Conservation (phyloP, 31 red algal species). For the Odonthalia washingtoniensis region DNA sequence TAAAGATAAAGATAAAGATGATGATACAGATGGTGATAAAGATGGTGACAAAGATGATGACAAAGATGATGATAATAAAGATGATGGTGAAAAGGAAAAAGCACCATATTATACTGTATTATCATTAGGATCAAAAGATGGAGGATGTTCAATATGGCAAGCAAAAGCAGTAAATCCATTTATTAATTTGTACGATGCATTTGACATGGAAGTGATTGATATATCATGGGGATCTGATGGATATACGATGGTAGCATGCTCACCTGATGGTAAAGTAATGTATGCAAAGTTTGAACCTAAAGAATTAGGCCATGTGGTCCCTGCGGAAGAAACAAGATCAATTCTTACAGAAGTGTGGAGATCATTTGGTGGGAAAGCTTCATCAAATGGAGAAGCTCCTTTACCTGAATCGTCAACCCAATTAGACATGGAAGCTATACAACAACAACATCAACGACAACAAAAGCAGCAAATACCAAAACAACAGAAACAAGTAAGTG, state of each 20-base stretch:
- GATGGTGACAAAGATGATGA: not conserved
- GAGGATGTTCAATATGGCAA: slow-evolving; percentile 85
- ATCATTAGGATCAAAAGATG: slow-evolving; percentile 88
- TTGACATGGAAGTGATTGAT: slow-evolving; percentile 89
- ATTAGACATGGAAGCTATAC: slow-evolving; percentile 46
- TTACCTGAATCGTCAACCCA: slow-evolving; percentile 70
- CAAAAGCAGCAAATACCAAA: not conserved
- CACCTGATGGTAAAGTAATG: slow-evolving; percentile 81
- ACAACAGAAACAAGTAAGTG: not conserved
- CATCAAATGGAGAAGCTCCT: slow-evolving; percentile 27
- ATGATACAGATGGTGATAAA: not conserved
- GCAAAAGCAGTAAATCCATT: slow-evolving; percentile 67
- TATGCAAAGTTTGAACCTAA: slow-evolving; percentile 82
- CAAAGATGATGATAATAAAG: not conserved
- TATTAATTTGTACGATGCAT: slow-evolving; percentile 79
- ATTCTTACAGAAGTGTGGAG: slow-evolving; percentile 76
- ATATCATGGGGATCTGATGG: slow-evolving; percentile 89
- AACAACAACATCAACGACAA: too few relatives aligned
- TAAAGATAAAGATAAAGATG: not conserved
- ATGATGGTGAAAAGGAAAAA: slow-evolving; percentile 4
- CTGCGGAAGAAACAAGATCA: slow-evolving; percentile 58
- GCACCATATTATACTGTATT: slow-evolving; percentile 65
- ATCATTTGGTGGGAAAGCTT: slow-evolving; percentile 62
- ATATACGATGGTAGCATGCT: slow-evolving; percentile 84
- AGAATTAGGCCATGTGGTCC: slow-evolving; percentile 85